Evolutionary conservation across 768 basidiomycete species (phyloP).

Genomic region (Pisolithus tinctorius): DNA sequence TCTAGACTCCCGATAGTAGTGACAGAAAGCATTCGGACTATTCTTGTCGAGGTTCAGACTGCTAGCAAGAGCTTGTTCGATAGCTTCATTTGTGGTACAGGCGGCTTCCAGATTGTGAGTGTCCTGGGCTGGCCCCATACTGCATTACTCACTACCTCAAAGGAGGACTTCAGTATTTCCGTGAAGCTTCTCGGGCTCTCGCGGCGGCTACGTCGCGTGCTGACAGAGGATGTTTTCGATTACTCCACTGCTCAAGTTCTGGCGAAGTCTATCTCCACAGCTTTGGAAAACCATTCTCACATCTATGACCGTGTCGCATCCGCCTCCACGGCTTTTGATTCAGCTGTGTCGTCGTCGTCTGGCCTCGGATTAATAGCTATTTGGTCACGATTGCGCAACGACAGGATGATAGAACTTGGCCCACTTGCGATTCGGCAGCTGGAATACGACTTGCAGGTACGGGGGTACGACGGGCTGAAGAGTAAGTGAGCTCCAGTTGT

Average conservation of each 20-base stretch:
- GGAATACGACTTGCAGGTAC: conserved; percentile 1
- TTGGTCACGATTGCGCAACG: conserved; percentile 47
- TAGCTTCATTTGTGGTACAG: conserved; percentile 11
- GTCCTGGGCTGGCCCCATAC: neutral
- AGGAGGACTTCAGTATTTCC: conserved; percentile 30
- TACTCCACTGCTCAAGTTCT: conserved; percentile 62
- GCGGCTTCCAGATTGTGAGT: conserved; percentile 19
- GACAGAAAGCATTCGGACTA: conserved; percentile 14
- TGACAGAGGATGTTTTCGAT: conserved; percentile 40
- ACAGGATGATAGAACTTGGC: conserved; percentile 9
- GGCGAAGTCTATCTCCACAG: conserved; percentile 43
- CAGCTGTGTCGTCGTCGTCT: conserved; percentile 50
- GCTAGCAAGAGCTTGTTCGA: conserved; percentile 15
- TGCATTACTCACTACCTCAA: neutral
- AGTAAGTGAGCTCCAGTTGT: neutral
- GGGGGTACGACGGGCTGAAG: conserved; percentile 8
- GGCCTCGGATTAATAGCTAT: conserved; percentile 69
- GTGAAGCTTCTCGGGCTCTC: conserved; percentile 32
- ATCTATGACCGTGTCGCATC: conserved; percentile 27
- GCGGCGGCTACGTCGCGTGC: conserved; percentile 38
- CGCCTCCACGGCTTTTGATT: conserved; percentile 36
- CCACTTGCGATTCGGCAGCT: conserved; percentile 16
- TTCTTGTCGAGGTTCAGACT: conserved; percentile 16
- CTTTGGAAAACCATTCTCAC: conserved; percentile 30
- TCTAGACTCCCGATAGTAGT: conserved; percentile 8